These are phyloP conservation scores for Vanrija pseudolonga DNA, from an alignment of 1,284 basidiomycete species.

Conservation along the genomic window DNA sequence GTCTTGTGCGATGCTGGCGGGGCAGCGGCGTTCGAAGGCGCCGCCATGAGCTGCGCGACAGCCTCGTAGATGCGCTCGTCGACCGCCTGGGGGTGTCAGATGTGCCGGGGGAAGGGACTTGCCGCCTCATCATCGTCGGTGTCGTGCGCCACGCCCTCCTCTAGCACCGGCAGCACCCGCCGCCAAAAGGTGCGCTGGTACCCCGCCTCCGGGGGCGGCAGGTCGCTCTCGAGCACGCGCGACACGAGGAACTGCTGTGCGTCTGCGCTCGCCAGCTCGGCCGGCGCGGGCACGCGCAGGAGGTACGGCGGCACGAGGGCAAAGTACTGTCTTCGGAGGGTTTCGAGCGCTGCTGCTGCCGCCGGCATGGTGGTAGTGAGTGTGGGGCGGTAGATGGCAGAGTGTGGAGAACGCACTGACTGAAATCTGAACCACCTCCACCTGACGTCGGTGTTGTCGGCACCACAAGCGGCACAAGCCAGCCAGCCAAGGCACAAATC, in stretches of 20 bases:
- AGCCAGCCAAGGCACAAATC: too few relatives aligned
- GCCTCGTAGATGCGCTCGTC: constrained; percentile 42
- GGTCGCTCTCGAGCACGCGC: constrained; percentile 9
- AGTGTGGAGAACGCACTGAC: too few relatives aligned
- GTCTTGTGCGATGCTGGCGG: constrained; percentile 44
- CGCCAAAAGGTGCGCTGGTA: constrained; percentile 38
- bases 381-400: too few relatives aligned
- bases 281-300: constrained; percentile 23
- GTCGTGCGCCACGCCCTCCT: constrained; percentile 18
- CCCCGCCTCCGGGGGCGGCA: constrained; percentile 24
- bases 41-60: constrained; percentile 33
- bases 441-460: too few relatives aligned
- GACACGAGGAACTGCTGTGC: constrained; percentile 24
- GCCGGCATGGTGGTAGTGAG: too few relatives aligned
- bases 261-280: constrained; percentile 8
- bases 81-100: constrained; percentile 23
- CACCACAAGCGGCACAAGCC: too few relatives aligned
- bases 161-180: constrained; percentile 24
- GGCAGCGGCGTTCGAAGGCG: background rate
- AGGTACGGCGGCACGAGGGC: constrained; percentile 41
- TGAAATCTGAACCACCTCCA: too few relatives aligned
- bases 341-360: background rate
- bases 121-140: constrained; percentile 24
- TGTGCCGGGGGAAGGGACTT: constrained; percentile 1
- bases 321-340: constrained; percentile 36